Evolutionary conservation across 2,329 filamentous ascomycete species (phyloP).

Genomic region (Thielaviopsis punctulata): DNA sequence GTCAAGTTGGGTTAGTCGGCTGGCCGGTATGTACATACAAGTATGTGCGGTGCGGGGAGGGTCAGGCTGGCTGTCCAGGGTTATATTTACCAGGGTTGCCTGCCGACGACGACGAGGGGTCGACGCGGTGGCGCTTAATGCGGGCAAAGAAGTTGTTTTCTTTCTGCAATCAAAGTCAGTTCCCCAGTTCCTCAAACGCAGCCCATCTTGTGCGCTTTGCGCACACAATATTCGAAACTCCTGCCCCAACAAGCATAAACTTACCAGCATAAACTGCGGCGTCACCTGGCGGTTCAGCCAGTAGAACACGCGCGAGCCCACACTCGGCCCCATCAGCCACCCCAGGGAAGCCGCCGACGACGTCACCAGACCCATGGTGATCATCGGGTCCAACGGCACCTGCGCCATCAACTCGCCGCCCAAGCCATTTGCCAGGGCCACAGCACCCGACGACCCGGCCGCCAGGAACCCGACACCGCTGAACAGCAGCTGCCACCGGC

Average conservation of each 20-base stretch:
- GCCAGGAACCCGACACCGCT: constrained; percentile 48
- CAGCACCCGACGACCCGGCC: constrained; percentile 43
- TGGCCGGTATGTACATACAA: not conserved
- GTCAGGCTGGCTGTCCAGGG: no score
- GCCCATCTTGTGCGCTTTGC: not conserved
- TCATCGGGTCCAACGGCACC: constrained; percentile 72
- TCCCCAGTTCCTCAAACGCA: no score
- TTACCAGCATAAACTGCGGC: constrained; percentile 51
- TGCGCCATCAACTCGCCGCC: constrained; percentile 54
- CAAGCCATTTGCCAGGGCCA: constrained; percentile 51
- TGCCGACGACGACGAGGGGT: constrained; percentile 75
- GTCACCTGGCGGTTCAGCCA: constrained; percentile 47
- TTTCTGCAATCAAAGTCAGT: constrained; percentile 36
- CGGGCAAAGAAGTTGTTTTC: constrained; percentile 86
- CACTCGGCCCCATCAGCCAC: constrained; percentile 71
- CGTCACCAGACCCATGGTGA: constrained; percentile 68
- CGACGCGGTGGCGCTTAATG: constrained; percentile 82
- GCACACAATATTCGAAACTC: no score
- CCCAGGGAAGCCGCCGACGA: constrained; percentile 62
- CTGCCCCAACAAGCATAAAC: no score
- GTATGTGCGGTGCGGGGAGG: not conserved
- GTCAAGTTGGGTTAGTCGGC: not conserved
- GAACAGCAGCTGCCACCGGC: constrained; percentile 66
- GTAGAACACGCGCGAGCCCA: constrained; percentile 70
- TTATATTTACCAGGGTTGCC: constrained; percentile 53